Evolutionary conservation across 2,329 filamentous ascomycete genomes (phyloP), one percentile per base, ranked within the genome.

Genomic region (Balansia obtecta): DNA sequence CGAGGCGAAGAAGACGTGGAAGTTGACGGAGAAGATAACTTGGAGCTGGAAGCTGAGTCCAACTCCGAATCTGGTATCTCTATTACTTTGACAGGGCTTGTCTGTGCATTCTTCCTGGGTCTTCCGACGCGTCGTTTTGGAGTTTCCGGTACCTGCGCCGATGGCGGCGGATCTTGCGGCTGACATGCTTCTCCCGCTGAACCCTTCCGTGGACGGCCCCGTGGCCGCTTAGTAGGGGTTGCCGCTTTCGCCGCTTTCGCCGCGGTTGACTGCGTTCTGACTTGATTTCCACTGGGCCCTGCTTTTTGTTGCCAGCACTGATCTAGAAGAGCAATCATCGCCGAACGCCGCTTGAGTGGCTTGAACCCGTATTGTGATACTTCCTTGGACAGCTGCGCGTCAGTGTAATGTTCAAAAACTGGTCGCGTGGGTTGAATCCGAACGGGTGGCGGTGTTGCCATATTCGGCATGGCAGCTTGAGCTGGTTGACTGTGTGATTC

Each of bases 311-410:
- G 67, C 84, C 85, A 89, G 62, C 86, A 89, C 59, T 81, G 77
- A 48, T 85, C 71, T 12, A 90, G 68, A 11, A 88, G 65, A 1
- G 78, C 71, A 53, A 90, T 81, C 82, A 87, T 88, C 9, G 79
- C 79, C 46, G 75, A 72, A 16, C 86, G 75, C 50, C 71, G 79
- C 61, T 82, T 86, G 32, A 89, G 69, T 1, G 82, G 70, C 60
- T 89, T 90, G 65, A 90, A 89, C 0, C 83, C 84, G 58, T 81
- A 88, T 0, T 72, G 70, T 5, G 74, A 68, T 43, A 90, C 68
- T 58, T 84, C 75, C 50, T 73, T 77, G 2, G 79, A 69, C 15
- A 90, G 68, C 52, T 85, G 77, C 9, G 72, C 66, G 53, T 84
- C 82, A 3, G 82, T 82, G 52, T 78, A 82, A 0, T 75, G 65